Evolutionary conservation across 1,284 basidiomycete genomes (phyloP), one percentile per base, ranked within the genome.

Genomic region (Cryptococcus jaspeensis): DNA sequence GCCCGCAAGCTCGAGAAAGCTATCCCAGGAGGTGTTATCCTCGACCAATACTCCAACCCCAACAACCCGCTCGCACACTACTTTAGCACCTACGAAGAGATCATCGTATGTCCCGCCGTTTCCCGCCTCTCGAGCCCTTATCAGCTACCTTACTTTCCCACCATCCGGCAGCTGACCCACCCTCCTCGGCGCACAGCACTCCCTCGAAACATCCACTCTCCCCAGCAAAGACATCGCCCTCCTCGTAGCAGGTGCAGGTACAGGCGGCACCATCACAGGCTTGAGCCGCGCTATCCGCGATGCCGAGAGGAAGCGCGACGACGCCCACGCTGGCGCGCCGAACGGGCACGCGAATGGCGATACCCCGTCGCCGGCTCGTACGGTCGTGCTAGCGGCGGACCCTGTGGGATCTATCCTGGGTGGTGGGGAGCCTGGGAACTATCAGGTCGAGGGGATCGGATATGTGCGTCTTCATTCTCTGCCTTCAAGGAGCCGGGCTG

Each of bases 241-340:
- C 0, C 80, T 98, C 42, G 78, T 96, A n/a, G 90, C 87, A 5
- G 87, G 92, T 5, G 91, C 93, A 11, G 95, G 95, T 8, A 99
- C 95, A 1, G 95, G 95, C 32, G 95, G 95, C 9, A 97, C 95
- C 0, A 81, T 99, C 60, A 90, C 89, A 18, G 95, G 95, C 4
- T 77, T 94, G 28, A 88, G 91, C 6, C 83, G 86, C 36, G 90
- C 89, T 1, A 81, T 97, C 69, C 89, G 90, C 79, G 88, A 87
- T 52, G 63, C 67, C 15, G 67, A 70, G 64, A 59, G 61, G 52
- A 59, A 53, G 50, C 32, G 53, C 23, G 50, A 45, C n/a, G 48
- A 38, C 11, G 49, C 42, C 20, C 18, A 32, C 11, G 16, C 18
- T n/a, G 7, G 13, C 20, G n/a, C n/a, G n/a, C 38, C 38, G 15